phyloP scores from a whole-genome alignment of 2,329 filamentous ascomycete genomes.

The Coniochaeta hoffmannii region DNA sequence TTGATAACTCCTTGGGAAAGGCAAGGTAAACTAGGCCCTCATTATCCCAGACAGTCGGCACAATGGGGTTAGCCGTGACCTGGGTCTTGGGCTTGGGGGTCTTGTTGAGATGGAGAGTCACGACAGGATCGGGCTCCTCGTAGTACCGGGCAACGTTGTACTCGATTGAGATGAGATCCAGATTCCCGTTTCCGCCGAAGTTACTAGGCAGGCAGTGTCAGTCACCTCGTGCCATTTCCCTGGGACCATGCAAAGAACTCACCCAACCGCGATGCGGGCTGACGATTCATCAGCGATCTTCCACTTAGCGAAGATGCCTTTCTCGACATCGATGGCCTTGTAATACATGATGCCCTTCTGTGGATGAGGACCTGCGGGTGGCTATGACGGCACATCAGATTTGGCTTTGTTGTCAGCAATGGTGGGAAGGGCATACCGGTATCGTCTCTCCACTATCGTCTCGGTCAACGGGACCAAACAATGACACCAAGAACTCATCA shows the following conservation, averaged over 20 bases:
- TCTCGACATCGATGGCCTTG: background rate
- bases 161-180: background rate
- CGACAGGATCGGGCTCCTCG: background rate
- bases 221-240: background rate
- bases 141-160: constrained; percentile 1
- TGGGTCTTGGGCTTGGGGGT: background rate
- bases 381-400: background rate
- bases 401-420: background rate
- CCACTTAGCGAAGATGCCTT: background rate
- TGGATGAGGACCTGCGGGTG: background rate
- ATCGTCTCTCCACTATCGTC: background rate
- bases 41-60: background rate
- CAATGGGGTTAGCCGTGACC: background rate
- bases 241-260: background rate
- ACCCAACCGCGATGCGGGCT: constrained; percentile 1
- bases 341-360: constrained; percentile 3
- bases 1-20: background rate
- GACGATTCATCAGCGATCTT: background rate
- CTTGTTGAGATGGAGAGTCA: background rate
- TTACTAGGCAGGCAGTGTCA: background rate
- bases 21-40: background rate
- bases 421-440: background rate
- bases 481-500: background rate
- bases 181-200: constrained; percentile 1
- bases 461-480: background rate